Base-by-base conservation (phyloP, 2,329 filamentous ascomycete genomes). In the Daldinia sp. region DNA sequence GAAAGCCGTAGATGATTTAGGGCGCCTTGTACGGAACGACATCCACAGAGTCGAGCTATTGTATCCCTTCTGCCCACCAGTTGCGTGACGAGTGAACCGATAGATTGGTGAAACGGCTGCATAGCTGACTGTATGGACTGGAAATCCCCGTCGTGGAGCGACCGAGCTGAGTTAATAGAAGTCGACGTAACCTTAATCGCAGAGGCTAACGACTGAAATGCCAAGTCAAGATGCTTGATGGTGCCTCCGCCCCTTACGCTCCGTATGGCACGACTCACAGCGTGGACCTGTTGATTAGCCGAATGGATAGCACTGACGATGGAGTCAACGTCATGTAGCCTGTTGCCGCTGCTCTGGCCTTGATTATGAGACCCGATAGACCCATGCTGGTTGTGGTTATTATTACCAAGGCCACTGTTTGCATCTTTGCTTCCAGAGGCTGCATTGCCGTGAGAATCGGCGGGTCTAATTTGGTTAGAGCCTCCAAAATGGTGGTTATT, bases 261-360 rank as follows among this genome's bases (percentile, higher is more conserved):
- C 21, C 25, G 49, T 54, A 67, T 60, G 7, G 61, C 64, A 15
- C 21, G 39, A 21, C 57, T 64, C 9, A 60, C 64, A 0, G 57
- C 19, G 5, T 59, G 54, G 11, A 60, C 54, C 21, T 64, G 61
- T 43, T 64, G 58, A 11, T 64, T 55, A 17, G 52, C 54, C 4
- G 55, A 62, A n/a, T 52, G 53, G 39, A 67, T 64, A 15, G 64
- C 47, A 41, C 54, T 51, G 5, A 67, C 54, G 6, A 67, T 60
- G 27, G 61, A 51, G 23, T 58, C 15, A 39, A 67, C 37, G 25
- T 51, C 57, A 17, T 61, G 34, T 9, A 58, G 45, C 21, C 30
- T 23, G 9, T 61, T n/a, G 15, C n/a, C 23, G 32, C 58, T 56
- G 25, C 32, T 11, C n/a, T 54, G 59, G 11, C 55, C 63, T n/a